Evolutionary conservation across 208 protist species (phyloP).

Genomic region (Kentomonas sorsogonicus): DNA sequence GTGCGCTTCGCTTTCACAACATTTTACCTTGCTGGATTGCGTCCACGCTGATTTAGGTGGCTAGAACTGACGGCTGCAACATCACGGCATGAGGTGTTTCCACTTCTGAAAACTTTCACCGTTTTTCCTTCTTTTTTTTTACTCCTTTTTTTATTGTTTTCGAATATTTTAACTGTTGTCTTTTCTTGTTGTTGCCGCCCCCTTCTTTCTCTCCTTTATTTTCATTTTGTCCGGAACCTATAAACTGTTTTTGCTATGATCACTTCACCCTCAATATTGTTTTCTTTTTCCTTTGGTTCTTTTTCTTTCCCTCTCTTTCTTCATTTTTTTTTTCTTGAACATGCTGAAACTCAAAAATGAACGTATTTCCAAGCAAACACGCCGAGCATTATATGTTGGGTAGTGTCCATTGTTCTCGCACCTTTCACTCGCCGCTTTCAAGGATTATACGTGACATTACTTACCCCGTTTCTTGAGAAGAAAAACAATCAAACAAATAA

Average conservation of each 20-base stretch:
- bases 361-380: too few relatives aligned
- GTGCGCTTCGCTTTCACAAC: too few relatives aligned
- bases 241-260: background rate
- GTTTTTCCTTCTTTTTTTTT: constrained; percentile 11
- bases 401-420: too few relatives aligned
- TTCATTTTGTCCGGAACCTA: constrained; percentile 7
- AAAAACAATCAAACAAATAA: too few relatives aligned
- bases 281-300: constrained; percentile 13
- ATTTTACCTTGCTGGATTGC: too few relatives aligned
- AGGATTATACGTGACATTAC: too few relatives aligned
- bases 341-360: too few relatives aligned
- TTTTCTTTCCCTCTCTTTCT: background rate
- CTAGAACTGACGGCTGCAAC: background rate
- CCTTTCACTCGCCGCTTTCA: too few relatives aligned
- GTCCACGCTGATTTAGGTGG: too few relatives aligned
- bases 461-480: too few relatives aligned
- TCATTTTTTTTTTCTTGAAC: background rate
- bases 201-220: constrained; percentile 9
- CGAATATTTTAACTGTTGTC: background rate
- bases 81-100: background rate
- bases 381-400: too few relatives aligned
- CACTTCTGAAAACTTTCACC: background rate
- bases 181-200: background rate
- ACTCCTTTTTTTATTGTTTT: constrained; percentile 8
- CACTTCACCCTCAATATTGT: constrained; percentile 1